Conservation (phyloP, 164 flowering plant genomes). For the Kalanchoe fedtschenkoi region DNA sequence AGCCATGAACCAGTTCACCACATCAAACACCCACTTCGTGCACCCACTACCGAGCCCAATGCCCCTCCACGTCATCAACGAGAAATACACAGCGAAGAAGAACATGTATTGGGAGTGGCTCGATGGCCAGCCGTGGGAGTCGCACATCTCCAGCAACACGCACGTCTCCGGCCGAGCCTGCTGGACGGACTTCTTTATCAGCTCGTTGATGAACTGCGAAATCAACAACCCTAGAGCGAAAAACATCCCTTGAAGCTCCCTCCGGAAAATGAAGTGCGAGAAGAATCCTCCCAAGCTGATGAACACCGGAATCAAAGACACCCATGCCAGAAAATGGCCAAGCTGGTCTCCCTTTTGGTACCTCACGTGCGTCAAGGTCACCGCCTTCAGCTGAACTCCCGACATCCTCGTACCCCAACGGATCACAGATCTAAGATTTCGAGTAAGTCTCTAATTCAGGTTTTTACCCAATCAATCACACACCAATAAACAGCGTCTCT, state of each 20-base stretch:
- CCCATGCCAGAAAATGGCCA: slow-evolving; percentile 84
- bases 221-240: slow-evolving; percentile 62
- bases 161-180: slow-evolving; percentile 86
- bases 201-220: slow-evolving; percentile 70
- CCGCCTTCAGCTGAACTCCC: slow-evolving; percentile 21
- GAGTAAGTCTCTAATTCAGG: too few relatives aligned
- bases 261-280: slow-evolving; percentile 75
- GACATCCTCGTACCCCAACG: not conserved
- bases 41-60: slow-evolving; percentile 19
- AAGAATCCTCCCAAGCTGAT: slow-evolving; percentile 73
- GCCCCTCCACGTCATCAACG: slow-evolving; percentile 35
- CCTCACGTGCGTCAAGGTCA: slow-evolving; percentile 77
- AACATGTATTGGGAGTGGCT: slow-evolving; percentile 92
- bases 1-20: slow-evolving; percentile 49
- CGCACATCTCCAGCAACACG: slow-evolving; percentile 66
- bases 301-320: slow-evolving; percentile 83
- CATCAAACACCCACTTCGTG: slow-evolving; percentile 17
- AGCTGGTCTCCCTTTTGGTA: slow-evolving; percentile 61
- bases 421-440: too few relatives aligned
- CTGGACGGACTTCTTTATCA: slow-evolving; percentile 52
- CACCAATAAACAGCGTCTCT: too few relatives aligned
- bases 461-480: too few relatives aligned
- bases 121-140: slow-evolving; percentile 98
- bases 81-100: slow-evolving; percentile 65
- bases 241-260: slow-evolving; percentile 76